Evolutionary conservation across 2,329 filamentous ascomycete species (phyloP).

Genomic region (Chaetomium strumarium): DNA sequence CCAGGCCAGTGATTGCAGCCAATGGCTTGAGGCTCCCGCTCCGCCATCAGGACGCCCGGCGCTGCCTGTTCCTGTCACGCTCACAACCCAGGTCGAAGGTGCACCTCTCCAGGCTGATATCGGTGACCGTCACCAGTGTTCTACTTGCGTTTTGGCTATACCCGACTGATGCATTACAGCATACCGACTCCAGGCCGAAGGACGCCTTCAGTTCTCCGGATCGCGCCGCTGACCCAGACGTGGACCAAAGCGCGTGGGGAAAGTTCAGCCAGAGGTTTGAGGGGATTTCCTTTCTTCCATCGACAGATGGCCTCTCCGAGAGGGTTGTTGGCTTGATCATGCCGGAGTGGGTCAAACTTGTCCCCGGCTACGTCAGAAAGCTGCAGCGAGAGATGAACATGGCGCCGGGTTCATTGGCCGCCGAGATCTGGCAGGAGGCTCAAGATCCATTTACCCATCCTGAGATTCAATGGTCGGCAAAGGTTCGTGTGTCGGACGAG

Average conservation of each 20-base stretch:
- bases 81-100: constrained; percentile 11
- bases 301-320: constrained; percentile 49
- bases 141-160: constrained; percentile 36
- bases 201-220: constrained; percentile 10
- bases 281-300: constrained; percentile 48
- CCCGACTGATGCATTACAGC: constrained; percentile 33
- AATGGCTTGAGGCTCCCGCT: neutral
- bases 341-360: constrained; percentile 72
- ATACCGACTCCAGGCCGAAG: constrained; percentile 10
- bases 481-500: constrained; percentile 72
- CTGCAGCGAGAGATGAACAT: constrained; percentile 83
- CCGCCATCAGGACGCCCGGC: neutral
- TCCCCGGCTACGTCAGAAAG: constrained; percentile 74
- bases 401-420: constrained; percentile 79
- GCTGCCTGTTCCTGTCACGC: constrained; percentile 20
- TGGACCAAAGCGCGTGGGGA: constrained; percentile 37
- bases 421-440: constrained; percentile 90
- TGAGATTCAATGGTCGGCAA: constrained; percentile 76
- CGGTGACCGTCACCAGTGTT: constrained; percentile 30
- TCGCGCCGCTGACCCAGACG: constrained; percentile 15
- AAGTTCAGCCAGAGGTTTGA: constrained; percentile 44
- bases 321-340: constrained; percentile 65
- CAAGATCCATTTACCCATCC: constrained; percentile 78
- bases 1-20: neutral
- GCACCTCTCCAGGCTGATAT: constrained; percentile 26